Evolutionary conservation across 75 land plant species (phyloP), one percentile per base, ranked within the genome.

Genomic region (Adiantum capillusveneris): DNA sequence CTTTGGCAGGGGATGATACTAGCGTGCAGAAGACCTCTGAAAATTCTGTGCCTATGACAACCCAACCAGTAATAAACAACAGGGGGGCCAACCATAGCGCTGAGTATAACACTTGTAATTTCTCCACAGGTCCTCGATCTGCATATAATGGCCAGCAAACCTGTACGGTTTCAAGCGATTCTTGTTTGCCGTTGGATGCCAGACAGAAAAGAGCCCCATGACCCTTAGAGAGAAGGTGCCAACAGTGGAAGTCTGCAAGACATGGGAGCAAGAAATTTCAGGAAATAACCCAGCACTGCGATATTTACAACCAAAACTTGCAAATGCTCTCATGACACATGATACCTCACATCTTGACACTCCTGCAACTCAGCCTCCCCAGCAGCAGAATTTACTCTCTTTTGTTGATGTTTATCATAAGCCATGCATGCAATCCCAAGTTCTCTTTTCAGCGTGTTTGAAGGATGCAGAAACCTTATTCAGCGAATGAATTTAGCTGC

Each of bases 381-480:
- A 3, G 6, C 13, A 46, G 22, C 50, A 46, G 14, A 21, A 21
- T 21, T 3, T 46, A 3, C 14, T 5, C 14, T 21, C 50, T 17
- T 6, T 21, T 18, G 5, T 18, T 46, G 50, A 46, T 21, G 6
- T 18, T 2, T 46, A 18, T 5, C 6, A 46, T 17, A 46, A 21
- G 2, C 22, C 50, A 6, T 21, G 22, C 22, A 18, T 3, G 17
- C 5, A 6, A 3, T 46, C 14, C 18, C 5, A 14, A 46, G 2
- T 46, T 17, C 18, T 17, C 50, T 3, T 26, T 17, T 26, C 17
- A 27, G 21, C 25, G 21, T 26, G 2, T 55, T 27, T 27, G 24
- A 20, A 6, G 57, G 29, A 28, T 55, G 57, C 31, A 55, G n/a
- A 17, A 28, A 28, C 11, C 57, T 55, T 55, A 27, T 28, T n/a